Conservation (phyloP, 2,329 filamentous ascomycete genomes). For the Fusarium sp. region DNA sequence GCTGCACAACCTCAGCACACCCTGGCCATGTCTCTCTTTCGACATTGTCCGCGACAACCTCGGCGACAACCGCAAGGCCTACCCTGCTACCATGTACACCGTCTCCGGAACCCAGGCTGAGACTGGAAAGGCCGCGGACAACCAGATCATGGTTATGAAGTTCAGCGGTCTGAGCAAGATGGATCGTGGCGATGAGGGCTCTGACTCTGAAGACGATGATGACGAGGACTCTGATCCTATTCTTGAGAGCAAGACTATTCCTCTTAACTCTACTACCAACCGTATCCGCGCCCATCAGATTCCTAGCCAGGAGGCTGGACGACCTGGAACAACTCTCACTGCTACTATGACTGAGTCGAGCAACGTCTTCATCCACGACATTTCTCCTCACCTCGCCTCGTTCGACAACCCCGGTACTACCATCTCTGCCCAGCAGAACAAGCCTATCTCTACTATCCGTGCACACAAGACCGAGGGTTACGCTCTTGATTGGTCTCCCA, state of each 20-base stretch:
- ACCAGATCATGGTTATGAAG: constrained; percentile 96
- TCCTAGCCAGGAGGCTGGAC: constrained; percentile 75
- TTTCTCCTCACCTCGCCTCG: constrained; percentile 86
- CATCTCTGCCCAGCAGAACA: constrained; percentile 85
- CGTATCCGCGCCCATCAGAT: constrained; percentile 89
- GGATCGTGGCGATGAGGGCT: constrained; percentile 75
- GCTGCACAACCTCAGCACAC: constrained; percentile 92
- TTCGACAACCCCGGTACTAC: constrained; percentile 90
- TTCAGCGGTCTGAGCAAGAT: constrained; percentile 91
- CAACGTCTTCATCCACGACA: constrained; percentile 91
- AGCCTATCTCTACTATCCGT: constrained; percentile 86
- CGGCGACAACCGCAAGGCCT: constrained; percentile 90
- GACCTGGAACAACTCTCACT: constrained; percentile 82
- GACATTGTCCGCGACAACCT: constrained; percentile 89
- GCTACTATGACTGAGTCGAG: constrained; percentile 93
- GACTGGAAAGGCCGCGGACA: constrained; percentile 78
- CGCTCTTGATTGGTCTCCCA: constrained; percentile 94
- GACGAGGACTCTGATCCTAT: constrained; percentile 88
- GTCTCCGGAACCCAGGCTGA: constrained; percentile 96
- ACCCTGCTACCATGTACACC: constrained; percentile 94
- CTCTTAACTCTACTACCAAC: constrained; percentile 88
- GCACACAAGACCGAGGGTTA: constrained; percentile 96
- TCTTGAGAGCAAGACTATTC: constrained; percentile 90
- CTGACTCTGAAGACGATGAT: constrained; percentile 78
- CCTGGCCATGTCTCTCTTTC: constrained; percentile 97